Evolutionary conservation across 805 yeast species (phyloP).

Genomic region (Wickerhamiella qilinensis): DNA sequence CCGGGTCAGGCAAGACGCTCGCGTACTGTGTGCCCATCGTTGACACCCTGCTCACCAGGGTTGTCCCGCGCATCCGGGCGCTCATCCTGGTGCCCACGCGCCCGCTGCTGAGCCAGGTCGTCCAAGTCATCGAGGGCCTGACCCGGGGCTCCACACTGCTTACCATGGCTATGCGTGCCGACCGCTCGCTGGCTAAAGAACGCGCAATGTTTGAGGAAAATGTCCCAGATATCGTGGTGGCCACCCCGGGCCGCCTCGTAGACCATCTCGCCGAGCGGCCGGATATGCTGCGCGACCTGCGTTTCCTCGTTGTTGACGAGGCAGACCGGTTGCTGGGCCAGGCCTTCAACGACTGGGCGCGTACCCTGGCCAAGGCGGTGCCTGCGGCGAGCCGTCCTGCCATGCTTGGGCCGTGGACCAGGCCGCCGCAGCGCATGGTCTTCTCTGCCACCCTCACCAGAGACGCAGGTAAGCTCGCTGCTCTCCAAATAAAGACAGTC

Average conservation of each 20-base stretch:
- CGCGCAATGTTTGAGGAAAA: conserved; percentile 14
- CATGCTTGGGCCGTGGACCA: conserved; percentile 12
- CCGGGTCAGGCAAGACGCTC: conserved; percentile 92
- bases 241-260: conserved; percentile 79
- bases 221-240: conserved; percentile 23
- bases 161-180: conserved; percentile 40
- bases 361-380: conserved; percentile 21
- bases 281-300: conserved; percentile 45
- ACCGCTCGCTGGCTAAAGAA: conserved; percentile 49
- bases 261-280: conserved; percentile 30
- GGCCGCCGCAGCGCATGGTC: conserved; percentile 47
- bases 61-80: conserved; percentile 60
- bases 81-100: conserved; percentile 78
- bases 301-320: conserved; percentile 71
- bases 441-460: conserved; percentile 91
- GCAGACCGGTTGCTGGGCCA: conserved; percentile 92
- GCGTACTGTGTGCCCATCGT: conserved; percentile 78
- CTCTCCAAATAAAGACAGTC: conserved; percentile 35
- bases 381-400: conserved; percentile 7
- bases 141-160: conserved; percentile 51
- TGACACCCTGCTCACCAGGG: conserved; percentile 37
- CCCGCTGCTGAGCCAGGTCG: conserved; percentile 73
- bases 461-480: conserved; percentile 72
- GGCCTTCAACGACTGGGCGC: conserved; percentile 86
- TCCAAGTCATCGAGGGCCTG: conserved; percentile 40